A percentile compares a stretch with the other conserved stretches of the same genome.
These are phyloP conservation scores for Talaromyces proteolyticus DNA, from an alignment of 495 filamentous ascomycete species.

Conservation along the genomic window DNA sequence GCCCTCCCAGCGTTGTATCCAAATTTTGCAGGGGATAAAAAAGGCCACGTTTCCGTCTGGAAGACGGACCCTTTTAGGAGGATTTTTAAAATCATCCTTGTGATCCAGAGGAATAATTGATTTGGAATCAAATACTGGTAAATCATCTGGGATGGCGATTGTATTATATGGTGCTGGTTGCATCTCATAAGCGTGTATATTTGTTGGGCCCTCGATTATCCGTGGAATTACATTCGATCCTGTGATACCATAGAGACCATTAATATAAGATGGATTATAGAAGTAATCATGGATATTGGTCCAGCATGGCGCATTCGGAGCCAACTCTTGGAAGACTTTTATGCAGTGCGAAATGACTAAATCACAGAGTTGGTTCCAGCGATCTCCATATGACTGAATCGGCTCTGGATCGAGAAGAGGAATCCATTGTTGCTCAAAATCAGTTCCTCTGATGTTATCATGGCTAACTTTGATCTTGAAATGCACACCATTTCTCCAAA, in stretches of 20 bases:
- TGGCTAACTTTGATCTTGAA: not conserved
- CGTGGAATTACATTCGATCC: not conserved
- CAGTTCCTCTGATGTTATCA: not conserved
- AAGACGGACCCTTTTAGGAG: conserved; percentile 1
- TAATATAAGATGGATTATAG: not conserved
- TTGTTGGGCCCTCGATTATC: conserved; percentile 1
- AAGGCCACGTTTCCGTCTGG: conserved; percentile 1
- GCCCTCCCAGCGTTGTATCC: not conserved
- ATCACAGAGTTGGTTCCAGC: not conserved
- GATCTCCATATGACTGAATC: not conserved
- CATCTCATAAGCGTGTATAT: not conserved
- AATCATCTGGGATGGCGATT: not conserved
- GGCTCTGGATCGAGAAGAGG: not conserved
- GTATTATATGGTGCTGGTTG: not conserved
- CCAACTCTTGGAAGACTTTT: not conserved
- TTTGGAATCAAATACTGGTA: conserved; percentile 1
- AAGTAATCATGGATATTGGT: conserved; percentile 1
- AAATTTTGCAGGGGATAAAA: not conserved
- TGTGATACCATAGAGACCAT: not conserved
- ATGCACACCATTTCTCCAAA: conserved; percentile 3
- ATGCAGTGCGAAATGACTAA: not conserved
- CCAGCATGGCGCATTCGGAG: not conserved
- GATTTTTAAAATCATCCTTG: not conserved
- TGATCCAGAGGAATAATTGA: not conserved
- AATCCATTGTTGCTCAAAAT: conserved; percentile 2